Conservation (phyloP, 768 basidiomycete species). For the Imleria badia region DNA sequence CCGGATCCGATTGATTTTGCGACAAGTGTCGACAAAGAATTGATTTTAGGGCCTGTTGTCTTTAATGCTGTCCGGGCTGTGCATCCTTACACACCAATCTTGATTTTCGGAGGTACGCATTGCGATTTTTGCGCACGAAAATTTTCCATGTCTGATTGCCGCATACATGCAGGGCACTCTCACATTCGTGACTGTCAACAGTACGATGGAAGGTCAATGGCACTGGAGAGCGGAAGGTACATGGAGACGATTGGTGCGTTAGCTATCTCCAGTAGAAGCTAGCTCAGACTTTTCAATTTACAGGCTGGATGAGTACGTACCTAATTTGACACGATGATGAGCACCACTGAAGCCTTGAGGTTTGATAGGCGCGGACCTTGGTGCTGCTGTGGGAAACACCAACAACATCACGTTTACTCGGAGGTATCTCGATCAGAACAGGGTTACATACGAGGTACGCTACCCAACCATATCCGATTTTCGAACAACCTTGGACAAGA, state of each 20-base stretch:
- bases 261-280: background rate
- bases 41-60: slow-evolving; percentile 59
- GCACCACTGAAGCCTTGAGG: background rate
- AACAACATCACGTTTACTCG: slow-evolving; percentile 62
- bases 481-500: background rate
- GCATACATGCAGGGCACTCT: slow-evolving; percentile 47
- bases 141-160: background rate
- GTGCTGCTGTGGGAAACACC: slow-evolving; percentile 34
- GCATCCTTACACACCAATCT: slow-evolving; percentile 74
- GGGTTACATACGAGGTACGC: slow-evolving; percentile 71
- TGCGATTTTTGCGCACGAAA: background rate
- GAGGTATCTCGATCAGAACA: slow-evolving; percentile 79
- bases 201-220: slow-evolving; percentile 24
- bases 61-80: slow-evolving; percentile 70
- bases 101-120: slow-evolving; percentile 71
- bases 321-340: background rate
- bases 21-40: background rate
- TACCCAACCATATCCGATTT: background rate
- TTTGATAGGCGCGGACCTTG: slow-evolving; percentile 47
- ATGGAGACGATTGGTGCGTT: slow-evolving; percentile 85
- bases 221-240: slow-evolving; percentile 82
- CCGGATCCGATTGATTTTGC: background rate
- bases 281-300: background rate
- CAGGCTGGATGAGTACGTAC: slow-evolving; percentile 62
- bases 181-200: slow-evolving; percentile 29